Conservation (phyloP, 2,329 filamentous ascomycete genomes). For the Fusarium sp. region DNA sequence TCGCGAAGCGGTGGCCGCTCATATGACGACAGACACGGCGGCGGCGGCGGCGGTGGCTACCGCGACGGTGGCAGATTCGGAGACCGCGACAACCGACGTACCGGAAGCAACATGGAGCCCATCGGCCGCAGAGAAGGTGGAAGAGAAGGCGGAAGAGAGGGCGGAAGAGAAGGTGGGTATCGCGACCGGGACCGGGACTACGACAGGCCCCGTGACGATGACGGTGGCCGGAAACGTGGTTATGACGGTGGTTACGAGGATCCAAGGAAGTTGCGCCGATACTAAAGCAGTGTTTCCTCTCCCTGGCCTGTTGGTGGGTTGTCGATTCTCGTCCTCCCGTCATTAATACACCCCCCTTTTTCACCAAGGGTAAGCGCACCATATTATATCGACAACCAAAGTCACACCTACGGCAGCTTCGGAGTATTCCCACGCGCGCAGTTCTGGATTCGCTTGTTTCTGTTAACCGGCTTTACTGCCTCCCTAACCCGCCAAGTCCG, state of each 20-base stretch:
- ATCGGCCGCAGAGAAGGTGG: slow-evolving; percentile 74
- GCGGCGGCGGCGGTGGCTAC: slow-evolving; percentile 55
- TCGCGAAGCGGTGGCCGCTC: slow-evolving; percentile 65
- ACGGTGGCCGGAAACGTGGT: slow-evolving; percentile 69
- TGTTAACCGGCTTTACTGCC: slow-evolving; percentile 2
- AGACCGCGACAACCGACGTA: slow-evolving; percentile 63
- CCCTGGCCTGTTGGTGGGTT: slow-evolving; percentile 39
- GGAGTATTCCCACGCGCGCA: not conserved
- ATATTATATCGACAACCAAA: slow-evolving; percentile 13
- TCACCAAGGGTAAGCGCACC: slow-evolving; percentile 38
- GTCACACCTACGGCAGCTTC: not conserved
- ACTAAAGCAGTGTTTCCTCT: slow-evolving; percentile 50
- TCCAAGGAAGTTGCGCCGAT: slow-evolving; percentile 72
- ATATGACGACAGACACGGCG: slow-evolving; percentile 67
- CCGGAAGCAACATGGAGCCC: slow-evolving; percentile 86
- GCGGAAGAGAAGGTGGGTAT: slow-evolving; percentile 67
- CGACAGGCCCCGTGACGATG: slow-evolving; percentile 68
- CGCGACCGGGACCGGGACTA: slow-evolving; percentile 61
- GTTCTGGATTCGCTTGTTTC: not conserved
- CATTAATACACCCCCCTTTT: slow-evolving; percentile 32
- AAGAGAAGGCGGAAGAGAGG: not conserved
- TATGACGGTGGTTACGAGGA: slow-evolving; percentile 88
- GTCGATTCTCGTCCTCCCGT: slow-evolving; percentile 29
- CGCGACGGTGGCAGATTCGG: slow-evolving; percentile 53
- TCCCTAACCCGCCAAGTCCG: slow-evolving; percentile 18